Base-by-base conservation (phyloP, 2,329 filamentous ascomycete species). In the Ustilaginoidea virens region DNA sequence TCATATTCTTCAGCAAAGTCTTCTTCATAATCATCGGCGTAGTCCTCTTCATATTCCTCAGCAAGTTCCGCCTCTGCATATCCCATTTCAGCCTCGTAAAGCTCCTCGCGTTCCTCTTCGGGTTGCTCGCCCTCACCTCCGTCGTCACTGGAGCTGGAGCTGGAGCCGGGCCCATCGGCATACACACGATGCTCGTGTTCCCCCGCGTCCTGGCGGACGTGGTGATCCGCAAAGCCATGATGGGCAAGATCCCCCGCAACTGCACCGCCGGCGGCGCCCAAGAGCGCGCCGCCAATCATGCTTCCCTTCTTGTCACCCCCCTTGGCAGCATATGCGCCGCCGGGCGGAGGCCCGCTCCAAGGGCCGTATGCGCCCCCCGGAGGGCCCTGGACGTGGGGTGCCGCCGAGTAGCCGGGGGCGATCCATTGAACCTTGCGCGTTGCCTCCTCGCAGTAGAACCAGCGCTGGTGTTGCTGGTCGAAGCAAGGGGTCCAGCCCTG, bases 401-500 rank as follows among this genome's bases (percentile, higher is more conserved):
- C 37, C 8, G 35, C 31, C 2, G 40, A 39, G 28, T 48, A 44
- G 9, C 52, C 51, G 3, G 74, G 71, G 11, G 61, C 57, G 36
- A 76, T 69, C 74, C 74, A 79, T 48, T 78, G 72, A 0, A 69
- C 65, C 33, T 61, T 63, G 13, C 71, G 69, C 9, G 69, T 69
- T 26, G 65, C 57, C 32, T 69, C 54, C 47, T 79, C 71, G 32
- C 71, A 59, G 43, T 74, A 80, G 53, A 69, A 79, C 56, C 69
- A 77, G 31, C 69, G 66, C 43, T 74, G 66, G 34, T 61, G 55
- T 33, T 57, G 59, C 33, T 68, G 62, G 38, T 80, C 74, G 51
- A 65, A 80, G 47, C 75, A 66, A 15, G 70, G 58, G 17, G 57
- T 53, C 74, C 74, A 80, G 39, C 74, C 74, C 28, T 58, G 44